Evolutionary conservation across 768 basidiomycete genomes (phyloP), one percentile per base, ranked within the genome.

Genomic region (Panaeolus cyanescens): DNA sequence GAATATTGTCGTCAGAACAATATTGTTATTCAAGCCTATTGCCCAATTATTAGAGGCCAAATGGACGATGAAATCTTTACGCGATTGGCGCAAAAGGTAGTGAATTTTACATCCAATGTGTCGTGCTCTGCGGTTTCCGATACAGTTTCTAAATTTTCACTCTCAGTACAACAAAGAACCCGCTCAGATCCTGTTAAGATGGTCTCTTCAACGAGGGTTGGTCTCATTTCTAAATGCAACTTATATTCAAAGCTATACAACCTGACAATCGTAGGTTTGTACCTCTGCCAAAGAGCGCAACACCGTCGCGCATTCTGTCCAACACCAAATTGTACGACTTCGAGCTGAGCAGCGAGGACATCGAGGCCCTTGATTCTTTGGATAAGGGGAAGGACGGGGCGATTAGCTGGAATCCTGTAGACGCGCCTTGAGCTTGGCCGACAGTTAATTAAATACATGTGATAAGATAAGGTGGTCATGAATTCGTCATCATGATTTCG

Each of bases 121-220:
- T n/a, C n/a, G n/a, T n/a, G n/a, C n/a, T n/a, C n/a, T n/a, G n/a
- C n/a, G n/a, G n/a, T n/a, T n/a, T 37, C 25, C 19, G 32, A 32
- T 19, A 13, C 19, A n/a, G 19, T 55, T 58, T 15, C 12, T 37
- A 8, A 56, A 22, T 22, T 42, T 31, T 20, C 28, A 31, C 31
- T 37, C 32, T 54, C 13, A 92, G 88, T 73, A 86, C 64, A 72
- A 74, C 39, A 84, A 85, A 58, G 84, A 88, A 39, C 83, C 84
- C 4, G 88, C 93, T 17, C 95, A 97, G 68, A 79, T 96, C 45
- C 82, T 97, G 15, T 77, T 97, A 59, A 85, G 96, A 22, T 97
- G 95, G 93, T 95, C 93, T 30, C 76, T 98, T 34, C 95, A 97
- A 72, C 85, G 83, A 68, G 87, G 88, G 91, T 91, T 66, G 54